These are phyloP conservation scores for Kwoniella europaea DNA, from an alignment of 768 basidiomycete genomes.

Conservation along the genomic window DNA sequence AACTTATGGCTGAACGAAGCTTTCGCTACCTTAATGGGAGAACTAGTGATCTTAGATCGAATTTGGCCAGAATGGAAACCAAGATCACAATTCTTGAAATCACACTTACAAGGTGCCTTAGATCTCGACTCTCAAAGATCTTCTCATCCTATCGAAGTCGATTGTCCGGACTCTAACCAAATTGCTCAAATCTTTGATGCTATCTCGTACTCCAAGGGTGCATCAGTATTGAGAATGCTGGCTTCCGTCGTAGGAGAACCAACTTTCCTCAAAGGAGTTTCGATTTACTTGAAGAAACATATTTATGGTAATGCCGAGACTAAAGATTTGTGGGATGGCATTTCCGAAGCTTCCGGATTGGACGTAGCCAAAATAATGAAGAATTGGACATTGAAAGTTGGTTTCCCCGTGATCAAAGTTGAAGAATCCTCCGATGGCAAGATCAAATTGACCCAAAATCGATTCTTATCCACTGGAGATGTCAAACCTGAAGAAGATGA, in stretches of 20 bases:
- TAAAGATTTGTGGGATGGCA: slow-evolving; percentile 84
- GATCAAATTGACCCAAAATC: slow-evolving; percentile 82
- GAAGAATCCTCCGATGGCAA: slow-evolving; percentile 71
- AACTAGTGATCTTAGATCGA: slow-evolving; percentile 78
- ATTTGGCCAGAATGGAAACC: slow-evolving; percentile 80
- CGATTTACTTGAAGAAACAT: slow-evolving; percentile 86
- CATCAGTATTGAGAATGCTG: slow-evolving; percentile 88
- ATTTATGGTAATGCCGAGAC: slow-evolving; percentile 84
- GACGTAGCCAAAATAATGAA: slow-evolving; percentile 83
- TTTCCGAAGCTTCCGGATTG: slow-evolving; percentile 71
- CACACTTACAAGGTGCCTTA: slow-evolving; percentile 76
- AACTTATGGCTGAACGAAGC: slow-evolving; percentile 62
- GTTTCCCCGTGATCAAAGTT: slow-evolving; percentile 88
- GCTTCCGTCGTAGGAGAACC: slow-evolving; percentile 86
- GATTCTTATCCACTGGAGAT: slow-evolving; percentile 85
- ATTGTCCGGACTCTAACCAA: slow-evolving; percentile 81
- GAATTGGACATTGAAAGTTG: slow-evolving; percentile 86
- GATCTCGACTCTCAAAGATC: slow-evolving; percentile 80
- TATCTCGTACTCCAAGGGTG: slow-evolving; percentile 75
- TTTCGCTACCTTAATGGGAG: slow-evolving; percentile 90
- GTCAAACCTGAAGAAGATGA: slow-evolving; percentile 80
- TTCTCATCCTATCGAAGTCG: slow-evolving; percentile 91
- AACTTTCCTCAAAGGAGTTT: slow-evolving; percentile 82
- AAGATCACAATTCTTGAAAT: slow-evolving; percentile 78
- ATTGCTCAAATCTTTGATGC: slow-evolving; percentile 90